phyloP scores from a whole-genome alignment of 2,329 filamentous ascomycete species.

The Diplodia mutila region DNA sequence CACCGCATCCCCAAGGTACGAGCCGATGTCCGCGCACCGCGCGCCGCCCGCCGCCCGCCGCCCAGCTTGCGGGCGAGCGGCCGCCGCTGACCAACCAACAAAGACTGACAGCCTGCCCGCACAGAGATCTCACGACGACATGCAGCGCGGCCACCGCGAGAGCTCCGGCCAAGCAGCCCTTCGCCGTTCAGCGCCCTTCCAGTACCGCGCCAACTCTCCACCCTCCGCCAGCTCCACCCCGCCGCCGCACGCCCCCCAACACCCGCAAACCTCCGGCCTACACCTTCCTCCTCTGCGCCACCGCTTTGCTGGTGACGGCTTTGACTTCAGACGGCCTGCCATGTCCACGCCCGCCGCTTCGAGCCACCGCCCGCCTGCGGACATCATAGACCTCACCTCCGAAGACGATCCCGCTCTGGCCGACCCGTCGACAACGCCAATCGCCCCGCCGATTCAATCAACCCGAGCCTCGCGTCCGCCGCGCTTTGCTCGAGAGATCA shows the following conservation, averaged over 20 bases:
- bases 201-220: constrained; percentile 28
- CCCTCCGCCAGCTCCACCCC: constrained; percentile 11
- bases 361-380: constrained; percentile 1
- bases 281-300: constrained; percentile 31
- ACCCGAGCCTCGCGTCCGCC: constrained; percentile 44
- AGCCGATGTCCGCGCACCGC: neutral
- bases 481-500: constrained; percentile 48
- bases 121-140: constrained; percentile 42
- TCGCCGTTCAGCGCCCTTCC: constrained; percentile 28
- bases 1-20: constrained; percentile 31
- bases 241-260: constrained; percentile 24
- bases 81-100: neutral
- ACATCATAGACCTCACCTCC: constrained; percentile 45
- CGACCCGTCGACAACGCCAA: constrained; percentile 24
- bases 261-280: constrained; percentile 30
- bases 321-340: constrained; percentile 58
- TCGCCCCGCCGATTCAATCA: constrained; percentile 30
- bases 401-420: constrained; percentile 38
- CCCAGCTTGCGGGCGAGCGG: neutral
- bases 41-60: neutral
- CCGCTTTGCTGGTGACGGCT: constrained; percentile 55
- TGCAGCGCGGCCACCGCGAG: constrained; percentile 37
- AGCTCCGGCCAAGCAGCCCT: constrained; percentile 34
- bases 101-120: constrained; percentile 22
- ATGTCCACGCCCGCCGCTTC: constrained; percentile 33